Conservation (phyloP, 345 rosid genomes). For the Lumnitzera littorea region DNA sequence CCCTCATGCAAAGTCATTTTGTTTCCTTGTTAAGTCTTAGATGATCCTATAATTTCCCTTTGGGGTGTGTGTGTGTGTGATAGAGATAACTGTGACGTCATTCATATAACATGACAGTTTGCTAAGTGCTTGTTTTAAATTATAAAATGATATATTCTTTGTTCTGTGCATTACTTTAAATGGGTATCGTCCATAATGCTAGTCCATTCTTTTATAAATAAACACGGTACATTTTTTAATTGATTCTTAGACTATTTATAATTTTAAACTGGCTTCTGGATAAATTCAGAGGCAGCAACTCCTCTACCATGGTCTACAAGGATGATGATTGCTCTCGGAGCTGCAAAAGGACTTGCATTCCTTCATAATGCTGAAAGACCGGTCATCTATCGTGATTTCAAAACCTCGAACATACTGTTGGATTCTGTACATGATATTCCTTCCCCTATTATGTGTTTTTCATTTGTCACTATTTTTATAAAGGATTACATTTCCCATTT, state of each 20-base stretch:
- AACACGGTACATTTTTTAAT: no score
- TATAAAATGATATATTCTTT: no score
- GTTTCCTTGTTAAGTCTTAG: neutral
- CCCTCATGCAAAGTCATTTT: neutral
- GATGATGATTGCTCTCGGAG: slow-evolving; percentile 98
- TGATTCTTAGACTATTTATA: slow-evolving; percentile 5
- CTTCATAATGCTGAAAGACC: slow-evolving; percentile 97
- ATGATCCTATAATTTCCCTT: neutral
- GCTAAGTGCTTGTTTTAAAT: no score
- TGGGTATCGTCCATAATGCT: no score
- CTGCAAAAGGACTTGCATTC: slow-evolving; percentile 96
- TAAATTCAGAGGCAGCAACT: slow-evolving; percentile 63
- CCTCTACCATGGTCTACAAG: slow-evolving; percentile 79
- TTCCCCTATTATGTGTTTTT: slow-evolving; percentile 2
- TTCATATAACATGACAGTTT: neutral
- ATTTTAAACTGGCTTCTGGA: slow-evolving; percentile 19
- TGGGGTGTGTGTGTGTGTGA: neutral
- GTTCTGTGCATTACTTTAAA: no score
- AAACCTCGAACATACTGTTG: slow-evolving; percentile 88
- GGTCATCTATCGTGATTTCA: slow-evolving; percentile 90
- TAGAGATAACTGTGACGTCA: no score
- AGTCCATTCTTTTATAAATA: no score
- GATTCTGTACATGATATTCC: slow-evolving; percentile 53
- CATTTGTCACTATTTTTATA: neutral
- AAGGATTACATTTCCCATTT: slow-evolving; percentile 6